Evolutionary conservation across 768 basidiomycete species (phyloP), one percentile per base, ranked within the genome.

Genomic region (Lentinula aciculospora): DNA sequence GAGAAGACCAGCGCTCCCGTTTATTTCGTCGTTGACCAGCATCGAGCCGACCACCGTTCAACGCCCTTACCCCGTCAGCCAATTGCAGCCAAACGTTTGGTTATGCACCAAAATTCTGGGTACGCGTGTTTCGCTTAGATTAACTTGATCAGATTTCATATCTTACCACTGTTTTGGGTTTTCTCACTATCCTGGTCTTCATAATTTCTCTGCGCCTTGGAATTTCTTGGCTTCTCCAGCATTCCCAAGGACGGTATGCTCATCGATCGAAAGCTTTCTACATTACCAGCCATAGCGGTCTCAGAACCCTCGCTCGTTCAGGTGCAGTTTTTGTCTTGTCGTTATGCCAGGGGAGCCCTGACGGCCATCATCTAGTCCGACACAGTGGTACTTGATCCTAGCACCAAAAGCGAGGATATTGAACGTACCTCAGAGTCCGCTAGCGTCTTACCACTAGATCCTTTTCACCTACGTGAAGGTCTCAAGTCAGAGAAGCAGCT

Each of bases 391-490:
- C 69, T 74, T 69, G 74, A 76, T 73, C 67, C 71, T 56, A 59
- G 61, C 57, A 61, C 65, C 54, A 57, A 57, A 36, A 69, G 70
- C 60, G 70, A 71, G 63, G 72, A 73, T 66, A 65, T 70, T 57
- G 84, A 84, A 65, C 72, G 69, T 63, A 68, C 66, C 37, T 70
- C 74, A 25, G 67, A 56, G 32, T 69, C 73, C 23, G 67, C 69
- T 10, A 66, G 66, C 56, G 65, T 72, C 54, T 40, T 71, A 53
- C 67, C 67, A 12, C 62, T 71, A 23, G 90, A 93, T 71, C 90
- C 91, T 2, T 93, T 78, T 71, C 80, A 75, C 60, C 76, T 92
- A 64, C 80, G 81, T 55, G 76, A 71, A 60, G 85, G 83, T 10
- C 59, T 88, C 59, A 79, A 86, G 46, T 19, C 45, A 1, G 27